Percentiles rank a stretch among this genome's conserved stretches.
These are phyloP conservation scores for Ceratobasidium theobromae DNA, from an alignment of 1,284 basidiomycete species.

Conservation along the genomic window DNA sequence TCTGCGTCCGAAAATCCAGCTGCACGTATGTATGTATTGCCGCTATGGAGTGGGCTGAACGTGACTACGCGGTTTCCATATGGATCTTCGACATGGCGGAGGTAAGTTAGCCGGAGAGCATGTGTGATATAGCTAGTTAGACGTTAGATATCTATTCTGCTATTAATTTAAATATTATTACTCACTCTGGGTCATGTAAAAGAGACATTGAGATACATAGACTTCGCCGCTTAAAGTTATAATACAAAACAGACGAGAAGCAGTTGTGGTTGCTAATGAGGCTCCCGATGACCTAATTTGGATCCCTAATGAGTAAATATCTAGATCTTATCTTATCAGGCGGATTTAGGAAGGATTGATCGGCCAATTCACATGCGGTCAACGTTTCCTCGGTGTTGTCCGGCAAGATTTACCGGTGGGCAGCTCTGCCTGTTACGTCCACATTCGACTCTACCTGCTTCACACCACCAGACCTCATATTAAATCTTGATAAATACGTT, in stretches of 20 bases:
- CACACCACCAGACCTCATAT: neutral
- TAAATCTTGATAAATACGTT: neutral
- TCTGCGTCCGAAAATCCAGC: constrained; percentile 74
- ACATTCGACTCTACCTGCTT: neutral
- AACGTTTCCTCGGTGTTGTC: constrained; percentile 4
- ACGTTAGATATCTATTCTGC: neutral
- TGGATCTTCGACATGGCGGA: constrained; percentile 84
- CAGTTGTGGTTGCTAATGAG: neutral
- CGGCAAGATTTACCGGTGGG: constrained; percentile 1
- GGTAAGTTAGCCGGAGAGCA: constrained; percentile 77
- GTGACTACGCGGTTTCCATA: constrained; percentile 79
- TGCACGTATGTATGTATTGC: constrained; percentile 79
- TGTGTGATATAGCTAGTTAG: constrained; percentile 77
- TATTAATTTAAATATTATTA: constrained; percentile 21
- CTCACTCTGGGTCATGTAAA: constrained; percentile 62
- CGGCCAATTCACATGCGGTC: constrained; percentile 15
- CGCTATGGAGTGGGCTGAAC: constrained; percentile 66
- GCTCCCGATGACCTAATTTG: neutral
- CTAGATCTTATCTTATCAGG: constrained; percentile 26
- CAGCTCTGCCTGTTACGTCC: neutral
- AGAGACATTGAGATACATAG: constrained; percentile 53
- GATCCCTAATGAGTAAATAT: neutral
- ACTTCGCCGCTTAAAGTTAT: neutral
- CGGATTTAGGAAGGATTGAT: neutral
- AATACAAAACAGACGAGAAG: constrained; percentile 62